These are phyloP conservation scores for Alternaria conjuncta DNA, from an alignment of 2,329 filamentous ascomycete genomes.

Conservation along the genomic window DNA sequence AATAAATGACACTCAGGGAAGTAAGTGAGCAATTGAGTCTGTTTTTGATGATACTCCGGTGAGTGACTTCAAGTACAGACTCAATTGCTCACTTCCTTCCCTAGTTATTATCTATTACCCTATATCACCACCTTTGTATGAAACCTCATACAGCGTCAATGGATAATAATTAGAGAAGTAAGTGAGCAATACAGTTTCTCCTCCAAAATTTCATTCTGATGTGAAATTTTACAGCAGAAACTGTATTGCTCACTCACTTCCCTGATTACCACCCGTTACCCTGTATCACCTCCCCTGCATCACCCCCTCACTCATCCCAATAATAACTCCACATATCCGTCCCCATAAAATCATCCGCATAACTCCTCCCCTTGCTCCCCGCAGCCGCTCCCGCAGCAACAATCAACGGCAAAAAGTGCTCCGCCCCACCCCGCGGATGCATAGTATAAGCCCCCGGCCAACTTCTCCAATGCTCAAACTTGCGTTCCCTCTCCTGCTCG, in stretches of 20 bases:
- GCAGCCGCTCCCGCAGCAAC: slow-evolving; percentile 62
- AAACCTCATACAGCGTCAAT: not conserved
- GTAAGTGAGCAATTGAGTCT: not conserved
- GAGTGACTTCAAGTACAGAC: not conserved
- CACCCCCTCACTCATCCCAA: slow-evolving; percentile 49
- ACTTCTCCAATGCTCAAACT: slow-evolving; percentile 56
- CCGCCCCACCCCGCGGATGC: slow-evolving; percentile 61
- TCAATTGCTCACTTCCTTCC: not conserved
- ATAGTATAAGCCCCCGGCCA: slow-evolving; percentile 59
- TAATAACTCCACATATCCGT: slow-evolving; percentile 63
- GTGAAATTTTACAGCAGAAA: not conserved
- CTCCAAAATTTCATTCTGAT: not conserved
- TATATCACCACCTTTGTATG: not conserved
- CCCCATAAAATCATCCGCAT: slow-evolving; percentile 59
- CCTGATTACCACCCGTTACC: not conserved
- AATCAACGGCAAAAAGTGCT: slow-evolving; percentile 66
- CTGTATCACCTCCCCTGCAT: not conserved
- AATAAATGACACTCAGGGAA: not conserved
- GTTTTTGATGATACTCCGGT: not conserved
- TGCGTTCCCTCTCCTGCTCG: slow-evolving; percentile 47
- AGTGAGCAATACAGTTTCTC: not conserved
- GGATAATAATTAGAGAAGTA: not conserved
- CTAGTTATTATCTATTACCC: not conserved
- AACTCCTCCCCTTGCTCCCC: slow-evolving; percentile 51
- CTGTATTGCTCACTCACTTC: not conserved